Percentiles rank a stretch among this genome's conserved stretches.
Conservation (phyloP, 768 basidiomycete genomes). For the Phaeotremella fagi region DNA sequence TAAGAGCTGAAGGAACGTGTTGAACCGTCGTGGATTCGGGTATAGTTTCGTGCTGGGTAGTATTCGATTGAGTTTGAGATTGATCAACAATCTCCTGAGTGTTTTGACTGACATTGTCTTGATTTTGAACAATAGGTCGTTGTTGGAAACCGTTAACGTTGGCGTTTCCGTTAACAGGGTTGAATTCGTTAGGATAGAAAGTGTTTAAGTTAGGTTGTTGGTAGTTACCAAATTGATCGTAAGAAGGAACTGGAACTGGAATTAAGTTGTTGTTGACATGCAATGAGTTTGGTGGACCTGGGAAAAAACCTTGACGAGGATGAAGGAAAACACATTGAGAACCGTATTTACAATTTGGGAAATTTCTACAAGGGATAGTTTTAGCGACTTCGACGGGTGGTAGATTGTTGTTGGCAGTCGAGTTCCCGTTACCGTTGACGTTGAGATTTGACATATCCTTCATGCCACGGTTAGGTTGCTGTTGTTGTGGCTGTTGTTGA, state of each 20-base stretch:
- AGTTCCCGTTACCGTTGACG: slow-evolving; percentile 19
- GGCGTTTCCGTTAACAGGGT: slow-evolving; percentile 3
- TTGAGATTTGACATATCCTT: slow-evolving; percentile 15
- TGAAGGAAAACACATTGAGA: slow-evolving; percentile 47
- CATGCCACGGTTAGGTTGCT: slow-evolving; percentile 1
- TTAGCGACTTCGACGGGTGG: slow-evolving; percentile 48
- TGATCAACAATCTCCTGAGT: slow-evolving; percentile 8
- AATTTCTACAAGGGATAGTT: slow-evolving; percentile 49
- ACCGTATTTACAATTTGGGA: slow-evolving; percentile 49
- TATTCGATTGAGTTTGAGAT: slow-evolving; percentile 12
- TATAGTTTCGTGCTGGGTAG: slow-evolving; percentile 6
- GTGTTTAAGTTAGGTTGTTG: slow-evolving; percentile 1
- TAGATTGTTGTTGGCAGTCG: slow-evolving; percentile 36
- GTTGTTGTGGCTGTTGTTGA: slow-evolving; percentile 4
- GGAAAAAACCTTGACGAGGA: slow-evolving; percentile 32
- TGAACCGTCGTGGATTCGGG: slow-evolving; percentile 1
- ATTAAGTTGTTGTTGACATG: background rate
- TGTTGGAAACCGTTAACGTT: too few species aligned
- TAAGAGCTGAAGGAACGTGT: slow-evolving; percentile 18
- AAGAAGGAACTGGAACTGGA: background rate
- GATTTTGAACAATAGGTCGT: slow-evolving; percentile 1
- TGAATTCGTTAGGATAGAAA: slow-evolving; percentile 11
- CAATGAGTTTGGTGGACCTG: background rate
- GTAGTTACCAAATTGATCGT: slow-evolving; percentile 1
- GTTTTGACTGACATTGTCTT: background rate